phyloP scores from a whole-genome alignment of 208 protist species.

The Trypanosoma avium region DNA sequence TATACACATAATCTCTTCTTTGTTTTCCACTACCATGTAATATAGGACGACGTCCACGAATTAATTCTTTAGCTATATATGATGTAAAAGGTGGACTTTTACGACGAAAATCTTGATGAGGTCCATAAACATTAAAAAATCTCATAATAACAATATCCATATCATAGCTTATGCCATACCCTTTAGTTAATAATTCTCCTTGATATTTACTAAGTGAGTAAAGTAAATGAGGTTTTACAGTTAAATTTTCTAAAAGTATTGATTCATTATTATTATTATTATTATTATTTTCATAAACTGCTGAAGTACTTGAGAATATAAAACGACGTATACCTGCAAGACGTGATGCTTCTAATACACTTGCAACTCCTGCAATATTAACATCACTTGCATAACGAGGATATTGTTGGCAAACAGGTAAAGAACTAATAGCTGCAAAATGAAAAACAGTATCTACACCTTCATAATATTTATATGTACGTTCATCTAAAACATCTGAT shows the following conservation, averaged over 20 bases:
- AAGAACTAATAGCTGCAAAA: slow-evolving; percentile 5
- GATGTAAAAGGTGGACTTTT: slow-evolving; percentile 1
- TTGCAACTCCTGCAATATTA: neutral
- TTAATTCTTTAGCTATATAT: slow-evolving; percentile 5
- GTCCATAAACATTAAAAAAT: slow-evolving; percentile 10
- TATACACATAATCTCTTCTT: slow-evolving; percentile 2
- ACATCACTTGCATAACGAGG: neutral
- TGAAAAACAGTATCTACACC: slow-evolving; percentile 12
- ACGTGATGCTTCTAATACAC: neutral
- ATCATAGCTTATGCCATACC: neutral
- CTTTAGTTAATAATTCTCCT: neutral
- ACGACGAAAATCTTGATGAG: slow-evolving; percentile 6
- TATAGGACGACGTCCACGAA: neutral
- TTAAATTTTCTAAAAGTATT: neutral
- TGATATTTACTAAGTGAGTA: slow-evolving; percentile 12
- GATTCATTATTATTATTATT: too few relatives aligned
- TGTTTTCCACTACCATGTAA: neutral
- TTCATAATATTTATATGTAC: neutral
- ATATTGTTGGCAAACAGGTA: neutral
- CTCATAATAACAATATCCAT: slow-evolving; percentile 8
- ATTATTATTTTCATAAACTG: slow-evolving; percentile 4
- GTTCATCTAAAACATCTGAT: slow-evolving; percentile 8
- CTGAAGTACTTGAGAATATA: slow-evolving; percentile 14
- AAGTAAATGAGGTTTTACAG: neutral
- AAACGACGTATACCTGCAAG: slow-evolving; percentile 7